Conservation (phyloP, 495 filamentous ascomycete species). For the Xylaria scruposa region DNA sequence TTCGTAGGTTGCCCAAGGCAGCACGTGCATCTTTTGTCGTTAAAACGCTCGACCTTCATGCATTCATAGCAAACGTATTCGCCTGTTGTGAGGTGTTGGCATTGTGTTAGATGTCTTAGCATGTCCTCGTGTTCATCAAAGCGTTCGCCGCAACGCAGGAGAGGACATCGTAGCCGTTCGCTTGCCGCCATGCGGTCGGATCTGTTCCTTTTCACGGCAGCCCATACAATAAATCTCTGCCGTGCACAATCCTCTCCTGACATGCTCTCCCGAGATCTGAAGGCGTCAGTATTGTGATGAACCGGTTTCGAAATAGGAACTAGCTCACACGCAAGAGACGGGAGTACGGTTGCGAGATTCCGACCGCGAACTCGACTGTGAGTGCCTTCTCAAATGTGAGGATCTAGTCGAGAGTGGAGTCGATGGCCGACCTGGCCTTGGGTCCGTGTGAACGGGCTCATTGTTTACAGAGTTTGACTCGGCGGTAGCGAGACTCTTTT, state of each 20-base stretch:
- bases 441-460: constrained; percentile 34
- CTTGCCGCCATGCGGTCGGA: constrained; percentile 47
- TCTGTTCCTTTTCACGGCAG: constrained; percentile 56
- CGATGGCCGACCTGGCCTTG: constrained; percentile 34
- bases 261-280: constrained; percentile 48
- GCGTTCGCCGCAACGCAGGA: constrained; percentile 48
- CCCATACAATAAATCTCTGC: constrained; percentile 58
- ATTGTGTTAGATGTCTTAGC: constrained; percentile 52
- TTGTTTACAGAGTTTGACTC: constrained; percentile 34
- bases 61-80: constrained; percentile 58
- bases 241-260: constrained; percentile 52
- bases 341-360: constrained; percentile 30
- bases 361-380: constrained; percentile 33
- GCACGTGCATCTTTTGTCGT: constrained; percentile 53
- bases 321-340: constrained; percentile 44
- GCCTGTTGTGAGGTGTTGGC: constrained; percentile 48
- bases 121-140: constrained; percentile 54
- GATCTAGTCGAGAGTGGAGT: constrained; percentile 27
- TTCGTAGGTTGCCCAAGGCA: constrained; percentile 54
- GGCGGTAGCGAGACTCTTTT: constrained; percentile 37
- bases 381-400: constrained; percentile 32
- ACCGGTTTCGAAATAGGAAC: background rate
- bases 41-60: constrained; percentile 54
- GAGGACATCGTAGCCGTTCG: constrained; percentile 52
- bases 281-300: constrained; percentile 37